Base-by-base conservation (phyloP, 2,329 filamentous ascomycete genomes). In the Colletotrichum caudatum region DNA sequence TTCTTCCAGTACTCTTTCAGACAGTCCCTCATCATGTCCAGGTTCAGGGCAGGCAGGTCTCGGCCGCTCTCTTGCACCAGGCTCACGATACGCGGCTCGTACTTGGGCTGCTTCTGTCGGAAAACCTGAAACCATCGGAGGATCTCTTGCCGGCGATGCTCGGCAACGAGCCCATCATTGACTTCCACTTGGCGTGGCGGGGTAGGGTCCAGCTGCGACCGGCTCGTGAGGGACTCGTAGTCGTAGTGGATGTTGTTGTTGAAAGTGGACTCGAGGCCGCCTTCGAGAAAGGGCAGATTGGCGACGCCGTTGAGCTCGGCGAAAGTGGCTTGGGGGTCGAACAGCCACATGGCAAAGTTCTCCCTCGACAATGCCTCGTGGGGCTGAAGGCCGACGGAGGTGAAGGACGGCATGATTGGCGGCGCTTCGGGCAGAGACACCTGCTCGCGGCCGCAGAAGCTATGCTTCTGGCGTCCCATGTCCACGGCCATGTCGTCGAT, bases 1-100 rank as follows among this genome's bases (percentile, higher is more conserved):
- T 93, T 90, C 63, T 92, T 89, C 94, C 94, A 98, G 80, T 94
- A 98, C 56, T 93, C 93, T n/a, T 90, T 88, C 73, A 95, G 88
- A 77, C 95, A 97, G 18, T 92, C 92, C 77, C 94, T 91, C 87
- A 97, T 91, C 89, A 95, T 95, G 60, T 93, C 90, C 61, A 94
- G 80, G 78, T 90, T 94, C 73, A 97, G 82, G 0, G 79, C 81
- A 0, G 84, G 82, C 7, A 84, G 67, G 73, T 87, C 84, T n/a
- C 81, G 83, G 16, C 78, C 80, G 41, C 78, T 79, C 39, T 84
- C 82, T 7, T 80, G 81, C 73, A 81, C 78, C 29, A 76, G 60
- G 59, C 56, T 58, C 6, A 69, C 58, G 1, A 75, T 74, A 1
- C 73, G 69, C 8, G 64, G 64, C 41, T 85, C 81, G 46, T 81